Conservation (phyloP, 169 alveolate species). For the Amoebophrya sp. region DNA sequence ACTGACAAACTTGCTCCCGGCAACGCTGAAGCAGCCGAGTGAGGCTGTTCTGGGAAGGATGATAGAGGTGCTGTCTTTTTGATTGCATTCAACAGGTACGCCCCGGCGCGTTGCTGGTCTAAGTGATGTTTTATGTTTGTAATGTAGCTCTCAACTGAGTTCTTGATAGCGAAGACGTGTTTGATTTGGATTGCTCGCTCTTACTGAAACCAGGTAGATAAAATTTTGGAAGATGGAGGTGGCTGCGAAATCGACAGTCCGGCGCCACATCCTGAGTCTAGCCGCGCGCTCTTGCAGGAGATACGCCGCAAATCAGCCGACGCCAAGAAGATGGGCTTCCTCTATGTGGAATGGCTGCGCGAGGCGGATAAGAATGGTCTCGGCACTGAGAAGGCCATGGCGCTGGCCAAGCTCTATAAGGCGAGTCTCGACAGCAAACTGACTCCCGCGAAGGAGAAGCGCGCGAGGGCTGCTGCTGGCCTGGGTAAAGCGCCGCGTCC, state of each 20-base stretch:
- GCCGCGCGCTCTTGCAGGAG: background rate
- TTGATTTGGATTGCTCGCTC: background rate
- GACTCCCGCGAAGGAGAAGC: background rate
- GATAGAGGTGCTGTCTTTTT: background rate
- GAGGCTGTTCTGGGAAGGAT: background rate
- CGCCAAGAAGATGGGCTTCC: background rate
- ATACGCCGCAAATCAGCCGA: background rate
- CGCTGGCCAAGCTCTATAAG: background rate
- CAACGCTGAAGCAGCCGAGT: background rate
- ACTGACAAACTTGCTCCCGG: background rate
- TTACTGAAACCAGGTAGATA: too few relatives aligned
- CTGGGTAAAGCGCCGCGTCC: background rate
- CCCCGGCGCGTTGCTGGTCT: background rate
- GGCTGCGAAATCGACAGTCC: too few relatives aligned
- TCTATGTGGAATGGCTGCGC: background rate
- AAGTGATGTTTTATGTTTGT: too few relatives aligned
- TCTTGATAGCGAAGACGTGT: background rate
- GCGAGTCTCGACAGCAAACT: background rate
- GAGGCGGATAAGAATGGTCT: background rate
- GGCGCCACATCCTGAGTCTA: too few relatives aligned
- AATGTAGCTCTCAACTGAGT: background rate
- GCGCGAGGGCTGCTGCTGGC: background rate
- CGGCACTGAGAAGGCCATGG: background rate
- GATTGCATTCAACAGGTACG: background rate
- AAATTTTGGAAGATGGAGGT: too few relatives aligned